Evolutionary conservation across 768 basidiomycete genomes (phyloP).

Genomic region (Boletus coccyginus): DNA sequence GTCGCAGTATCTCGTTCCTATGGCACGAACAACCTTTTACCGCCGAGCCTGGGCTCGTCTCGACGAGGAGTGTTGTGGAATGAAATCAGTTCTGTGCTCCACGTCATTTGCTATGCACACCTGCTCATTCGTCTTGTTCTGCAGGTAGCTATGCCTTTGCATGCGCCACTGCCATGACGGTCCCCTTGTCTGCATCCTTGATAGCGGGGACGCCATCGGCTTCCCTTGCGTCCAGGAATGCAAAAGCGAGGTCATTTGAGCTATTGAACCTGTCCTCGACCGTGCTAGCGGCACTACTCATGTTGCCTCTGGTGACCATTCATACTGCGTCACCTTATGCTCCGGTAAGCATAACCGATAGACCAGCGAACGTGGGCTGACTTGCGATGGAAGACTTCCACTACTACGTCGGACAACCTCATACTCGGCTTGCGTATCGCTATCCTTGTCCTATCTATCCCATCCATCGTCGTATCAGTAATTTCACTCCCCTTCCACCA

Average conservation of each 20-base stretch:
- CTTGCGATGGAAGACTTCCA: conserved; percentile 5
- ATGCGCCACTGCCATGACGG: conserved; percentile 62
- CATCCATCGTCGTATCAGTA: conserved; percentile 54
- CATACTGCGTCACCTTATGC: conserved; percentile 40
- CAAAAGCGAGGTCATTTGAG: conserved; percentile 55
- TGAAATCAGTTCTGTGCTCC: conserved; percentile 51
- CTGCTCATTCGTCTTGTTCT: conserved; percentile 2
- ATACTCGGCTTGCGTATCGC: conserved; percentile 42
- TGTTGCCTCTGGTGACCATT: conserved; percentile 58
- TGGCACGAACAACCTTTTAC: conserved; percentile 41
- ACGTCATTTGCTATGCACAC: not conserved
- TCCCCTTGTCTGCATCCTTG: conserved; percentile 63
- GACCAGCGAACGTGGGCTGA: conserved; percentile 20
- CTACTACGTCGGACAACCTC: conserved; percentile 2
- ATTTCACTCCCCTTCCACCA: conserved; percentile 54
- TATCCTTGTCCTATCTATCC: conserved; percentile 58
- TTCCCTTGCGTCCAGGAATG: conserved; percentile 36
- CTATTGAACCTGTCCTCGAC: conserved; percentile 52
- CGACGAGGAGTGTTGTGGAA: conserved; percentile 57
- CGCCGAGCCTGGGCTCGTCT: conserved; percentile 34
- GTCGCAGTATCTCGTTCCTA: conserved; percentile 51
- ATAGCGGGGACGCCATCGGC: conserved; percentile 33
- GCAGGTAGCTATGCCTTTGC: conserved; percentile 59
- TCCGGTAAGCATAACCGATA: conserved; percentile 36
- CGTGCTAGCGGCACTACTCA: conserved; percentile 44